Conservation (phyloP, 2,329 filamentous ascomycete species). For the Fusarium praegraminearum region DNA sequence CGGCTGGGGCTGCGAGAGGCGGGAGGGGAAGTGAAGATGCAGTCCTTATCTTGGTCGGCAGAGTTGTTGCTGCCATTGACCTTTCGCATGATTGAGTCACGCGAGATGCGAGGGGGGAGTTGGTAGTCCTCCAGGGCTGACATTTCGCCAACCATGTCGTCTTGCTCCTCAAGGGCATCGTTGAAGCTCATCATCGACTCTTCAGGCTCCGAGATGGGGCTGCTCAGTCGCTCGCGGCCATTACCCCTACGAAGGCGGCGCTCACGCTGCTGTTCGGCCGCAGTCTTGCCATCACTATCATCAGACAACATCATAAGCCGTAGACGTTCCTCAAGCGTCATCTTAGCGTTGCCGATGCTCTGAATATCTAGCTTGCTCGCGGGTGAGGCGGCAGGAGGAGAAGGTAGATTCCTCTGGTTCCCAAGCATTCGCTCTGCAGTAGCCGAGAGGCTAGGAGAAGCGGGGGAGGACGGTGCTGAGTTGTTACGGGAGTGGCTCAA, state of each 20-base stretch:
- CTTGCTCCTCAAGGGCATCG: constrained; percentile 65
- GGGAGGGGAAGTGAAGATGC: constrained; percentile 72
- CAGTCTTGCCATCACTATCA: constrained; percentile 67
- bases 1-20: constrained; percentile 59
- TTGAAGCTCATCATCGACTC: constrained; percentile 49
- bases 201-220: constrained; percentile 56
- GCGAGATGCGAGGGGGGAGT: constrained; percentile 82
- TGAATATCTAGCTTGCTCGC: constrained; percentile 82
- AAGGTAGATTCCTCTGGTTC: constrained; percentile 75
- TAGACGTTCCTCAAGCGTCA: constrained; percentile 87
- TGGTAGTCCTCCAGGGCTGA: constrained; percentile 72
- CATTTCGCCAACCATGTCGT: constrained; percentile 71
- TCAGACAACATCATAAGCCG: constrained; percentile 89
- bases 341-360: constrained; percentile 78
- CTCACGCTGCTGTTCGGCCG: constrained; percentile 75
- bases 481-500: constrained; percentile 53
- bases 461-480: constrained; percentile 62
- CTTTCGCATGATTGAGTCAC: constrained; percentile 91
- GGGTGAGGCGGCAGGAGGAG: constrained; percentile 74
- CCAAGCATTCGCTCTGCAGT: constrained; percentile 78
- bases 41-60: constrained; percentile 70
- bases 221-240: constrained; percentile 63
- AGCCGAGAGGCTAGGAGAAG: constrained; percentile 74
- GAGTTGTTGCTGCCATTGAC: constrained; percentile 75
- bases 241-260: constrained; percentile 74